phyloP scores from a whole-genome alignment of 2,329 filamentous ascomycete species.

The Fusarium falciforme region DNA sequence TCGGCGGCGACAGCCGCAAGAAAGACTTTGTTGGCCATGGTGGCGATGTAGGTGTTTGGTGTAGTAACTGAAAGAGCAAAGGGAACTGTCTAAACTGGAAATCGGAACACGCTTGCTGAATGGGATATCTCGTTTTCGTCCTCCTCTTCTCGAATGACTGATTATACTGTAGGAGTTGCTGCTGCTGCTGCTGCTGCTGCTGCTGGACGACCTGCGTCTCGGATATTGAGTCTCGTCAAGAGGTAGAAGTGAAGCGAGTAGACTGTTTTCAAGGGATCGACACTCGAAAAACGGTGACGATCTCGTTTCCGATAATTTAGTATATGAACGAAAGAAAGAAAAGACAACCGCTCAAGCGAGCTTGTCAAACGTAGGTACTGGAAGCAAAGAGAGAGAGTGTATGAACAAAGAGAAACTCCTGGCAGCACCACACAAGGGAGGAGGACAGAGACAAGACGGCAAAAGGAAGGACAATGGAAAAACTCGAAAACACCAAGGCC shows the following conservation, averaged over 20 bases:
- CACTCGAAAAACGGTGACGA: conserved; percentile 19
- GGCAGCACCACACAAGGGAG: conserved; percentile 6
- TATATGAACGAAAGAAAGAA: conserved; percentile 8
- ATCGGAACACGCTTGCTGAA: not conserved
- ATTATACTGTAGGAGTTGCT: conserved; percentile 7
- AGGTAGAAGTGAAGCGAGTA: conserved; percentile 31
- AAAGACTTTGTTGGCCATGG: conserved; percentile 68
- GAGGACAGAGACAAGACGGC: not conserved
- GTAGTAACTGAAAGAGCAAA: not conserved
- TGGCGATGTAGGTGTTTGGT: conserved; percentile 11
- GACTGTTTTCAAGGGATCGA: conserved; percentile 29
- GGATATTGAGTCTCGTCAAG: conserved; percentile 37
- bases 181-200: conserved; percentile 24
- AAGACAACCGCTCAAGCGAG: conserved; percentile 27
- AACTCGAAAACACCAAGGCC: conserved; percentile 30
- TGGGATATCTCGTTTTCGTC: conserved; percentile 7
- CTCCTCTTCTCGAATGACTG: not conserved
- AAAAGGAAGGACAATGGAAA: conserved; percentile 4
- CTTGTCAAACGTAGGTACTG: conserved; percentile 20
- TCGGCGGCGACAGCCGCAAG: conserved; percentile 61
- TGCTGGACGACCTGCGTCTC: conserved; percentile 42
- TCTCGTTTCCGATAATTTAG: conserved; percentile 3
- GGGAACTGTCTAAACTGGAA: not conserved
- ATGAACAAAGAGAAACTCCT: not conserved
- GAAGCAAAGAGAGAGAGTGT: conserved; percentile 23